A percentile compares a stretch with the other conserved stretches of the same genome.
phyloP scores from a whole-genome alignment of 352 stramenopile genomes.

The Phytopythium cucurbitacearum region DNA sequence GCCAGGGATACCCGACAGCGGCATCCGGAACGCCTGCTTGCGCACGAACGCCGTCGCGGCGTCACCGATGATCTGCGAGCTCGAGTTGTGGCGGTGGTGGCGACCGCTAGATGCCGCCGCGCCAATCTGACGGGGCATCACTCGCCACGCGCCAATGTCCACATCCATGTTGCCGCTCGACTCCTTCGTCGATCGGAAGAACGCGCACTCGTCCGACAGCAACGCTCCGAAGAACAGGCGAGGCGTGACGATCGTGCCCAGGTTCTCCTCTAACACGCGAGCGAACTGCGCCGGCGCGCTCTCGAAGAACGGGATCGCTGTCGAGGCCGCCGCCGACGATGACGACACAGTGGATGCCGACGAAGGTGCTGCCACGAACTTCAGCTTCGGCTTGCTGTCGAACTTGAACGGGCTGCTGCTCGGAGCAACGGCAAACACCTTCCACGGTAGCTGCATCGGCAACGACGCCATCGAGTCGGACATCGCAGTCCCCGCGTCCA shows the following conservation, averaged over 20 bases:
- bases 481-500: conserved; percentile 15
- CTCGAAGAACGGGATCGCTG: conserved; percentile 47
- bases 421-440: conserved; percentile 9
- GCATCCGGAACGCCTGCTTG: conserved; percentile 59
- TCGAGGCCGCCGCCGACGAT: conserved; percentile 6
- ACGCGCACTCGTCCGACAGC: conserved; percentile 51
- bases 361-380: neutral
- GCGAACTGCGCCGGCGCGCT: conserved; percentile 33
- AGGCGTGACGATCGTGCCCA: conserved; percentile 37
- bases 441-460: conserved; percentile 47
- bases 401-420: conserved; percentile 5
- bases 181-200: conserved; percentile 25
- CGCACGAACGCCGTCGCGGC: conserved; percentile 26
- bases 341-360: conserved; percentile 4
- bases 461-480: conserved; percentile 25
- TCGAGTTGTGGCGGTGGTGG: no score
- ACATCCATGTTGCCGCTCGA: conserved; percentile 56
- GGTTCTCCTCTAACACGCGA: conserved; percentile 37
- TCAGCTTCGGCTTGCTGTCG: neutral
- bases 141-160: conserved; percentile 52
- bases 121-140: neutral
- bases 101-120: neutral
- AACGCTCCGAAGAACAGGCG: conserved; percentile 51
- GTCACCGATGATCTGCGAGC: neutral
- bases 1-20: conserved; percentile 35